These are phyloP conservation scores for Macrotyloma uniflorum DNA, from an alignment of 306 rosid genomes.

Conservation along the genomic window DNA sequence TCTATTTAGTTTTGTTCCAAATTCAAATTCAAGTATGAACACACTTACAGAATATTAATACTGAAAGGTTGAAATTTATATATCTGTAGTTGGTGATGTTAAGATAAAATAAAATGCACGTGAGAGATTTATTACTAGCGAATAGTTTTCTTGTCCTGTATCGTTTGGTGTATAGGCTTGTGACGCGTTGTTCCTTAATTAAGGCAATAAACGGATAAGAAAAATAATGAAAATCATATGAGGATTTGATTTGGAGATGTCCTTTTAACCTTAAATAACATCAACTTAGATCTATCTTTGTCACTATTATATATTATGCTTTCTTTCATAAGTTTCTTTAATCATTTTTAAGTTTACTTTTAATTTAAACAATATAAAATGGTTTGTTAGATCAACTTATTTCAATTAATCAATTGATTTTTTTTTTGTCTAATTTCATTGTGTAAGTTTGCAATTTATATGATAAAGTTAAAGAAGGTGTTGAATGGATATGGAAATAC, in stretches of 20 bases:
- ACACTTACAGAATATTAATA: not conserved
- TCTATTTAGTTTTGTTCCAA: no score
- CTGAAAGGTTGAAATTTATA: constrained; percentile 13
- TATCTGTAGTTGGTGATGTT: constrained; percentile 16
- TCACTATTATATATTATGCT: no score
- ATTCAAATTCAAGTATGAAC: not conserved
- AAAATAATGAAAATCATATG: not conserved
- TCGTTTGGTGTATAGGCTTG: not conserved
- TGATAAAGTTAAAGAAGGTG: no score
- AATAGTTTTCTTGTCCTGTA: not conserved
- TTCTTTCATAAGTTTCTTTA: no score
- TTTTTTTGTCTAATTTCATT: no score
- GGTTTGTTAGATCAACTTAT: no score
- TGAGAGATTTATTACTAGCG: constrained; percentile 27
- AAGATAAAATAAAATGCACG: constrained; percentile 23
- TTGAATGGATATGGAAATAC: no score
- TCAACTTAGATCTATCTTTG: not conserved
- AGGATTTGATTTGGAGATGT: not conserved
- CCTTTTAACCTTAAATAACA: not conserved
- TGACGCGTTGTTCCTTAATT: constrained; percentile 12
- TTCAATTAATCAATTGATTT: no score
- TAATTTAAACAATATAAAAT: no score
- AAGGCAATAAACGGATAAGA: constrained; percentile 1
- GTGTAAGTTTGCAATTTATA: no score
- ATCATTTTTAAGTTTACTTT: no score